These are phyloP conservation scores for Centrapalus pauciflorus DNA, from an alignment of 129 eudicot species.

Conservation along the genomic window DNA sequence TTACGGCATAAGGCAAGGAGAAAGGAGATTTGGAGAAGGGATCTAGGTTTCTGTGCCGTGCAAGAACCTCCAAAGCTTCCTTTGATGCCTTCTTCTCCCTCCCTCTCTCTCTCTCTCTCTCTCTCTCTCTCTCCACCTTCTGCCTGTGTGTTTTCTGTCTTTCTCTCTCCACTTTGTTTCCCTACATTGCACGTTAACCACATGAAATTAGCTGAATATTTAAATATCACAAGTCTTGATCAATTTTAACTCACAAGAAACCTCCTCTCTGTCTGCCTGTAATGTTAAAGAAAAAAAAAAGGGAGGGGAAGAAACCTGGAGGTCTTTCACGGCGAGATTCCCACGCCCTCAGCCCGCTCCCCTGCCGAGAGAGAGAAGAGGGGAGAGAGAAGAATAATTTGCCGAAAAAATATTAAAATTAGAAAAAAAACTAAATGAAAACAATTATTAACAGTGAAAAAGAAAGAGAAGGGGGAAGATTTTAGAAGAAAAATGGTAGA, in stretches of 20 bases:
- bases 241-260: constrained; percentile 20
- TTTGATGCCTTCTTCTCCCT: constrained; percentile 24
- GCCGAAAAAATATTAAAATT: constrained; percentile 11
- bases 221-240: constrained; percentile 7
- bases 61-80: constrained; percentile 56
- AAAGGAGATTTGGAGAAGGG: constrained; percentile 52
- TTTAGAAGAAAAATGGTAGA: background rate
- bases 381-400: constrained; percentile 1
- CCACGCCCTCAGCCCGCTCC: background rate
- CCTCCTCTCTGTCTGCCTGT: background rate
- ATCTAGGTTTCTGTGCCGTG: constrained; percentile 91
- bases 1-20: constrained; percentile 79
- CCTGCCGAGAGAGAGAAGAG: background rate
- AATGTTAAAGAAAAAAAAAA: background rate
- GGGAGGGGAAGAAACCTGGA: background rate
- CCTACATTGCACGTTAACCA: constrained; percentile 81
- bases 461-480: background rate
- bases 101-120: background rate
- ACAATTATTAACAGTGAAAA: background rate
- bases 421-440: background rate
- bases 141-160: constrained; percentile 12
- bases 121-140: constrained; percentile 22
- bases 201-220: constrained; percentile 28
- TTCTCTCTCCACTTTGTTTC: constrained; percentile 14
- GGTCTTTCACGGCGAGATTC: constrained; percentile 15